Conservation (phyloP, 352 stramenopile species). For the Phytophthora nicotianae region DNA sequence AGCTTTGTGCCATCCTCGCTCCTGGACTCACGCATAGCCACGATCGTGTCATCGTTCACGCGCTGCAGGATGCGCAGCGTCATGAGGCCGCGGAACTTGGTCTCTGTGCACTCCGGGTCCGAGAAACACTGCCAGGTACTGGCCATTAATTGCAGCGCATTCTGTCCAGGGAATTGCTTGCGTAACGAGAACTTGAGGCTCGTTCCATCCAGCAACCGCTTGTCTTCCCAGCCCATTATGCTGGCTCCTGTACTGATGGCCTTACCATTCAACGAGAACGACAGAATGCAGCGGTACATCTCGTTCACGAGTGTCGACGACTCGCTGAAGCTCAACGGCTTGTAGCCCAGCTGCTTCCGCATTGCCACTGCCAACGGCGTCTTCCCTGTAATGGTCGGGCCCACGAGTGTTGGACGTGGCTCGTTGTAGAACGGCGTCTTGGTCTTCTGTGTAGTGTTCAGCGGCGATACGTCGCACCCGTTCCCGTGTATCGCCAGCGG, state of each 20-base stretch:
- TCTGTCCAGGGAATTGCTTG: constrained; percentile 55
- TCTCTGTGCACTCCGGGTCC: constrained; percentile 55
- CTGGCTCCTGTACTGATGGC: constrained; percentile 52
- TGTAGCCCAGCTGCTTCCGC: constrained; percentile 57
- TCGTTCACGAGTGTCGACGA: constrained; percentile 45
- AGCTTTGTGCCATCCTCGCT: constrained; percentile 50
- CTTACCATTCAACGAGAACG: constrained; percentile 58
- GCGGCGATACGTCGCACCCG: constrained; percentile 40
- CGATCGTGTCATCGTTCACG: constrained; percentile 74
- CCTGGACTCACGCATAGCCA: constrained; percentile 59
- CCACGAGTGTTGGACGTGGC: constrained; percentile 42
- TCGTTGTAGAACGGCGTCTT: constrained; percentile 37
- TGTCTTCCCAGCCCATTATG: constrained; percentile 75
- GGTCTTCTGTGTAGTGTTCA: constrained; percentile 25
- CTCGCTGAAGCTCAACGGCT: constrained; percentile 37
- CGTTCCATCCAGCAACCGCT: constrained; percentile 53
- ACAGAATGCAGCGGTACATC: constrained; percentile 55
- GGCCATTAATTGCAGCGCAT: constrained; percentile 51
- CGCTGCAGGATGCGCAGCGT: constrained; percentile 66
- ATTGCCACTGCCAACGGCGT: constrained; percentile 36
- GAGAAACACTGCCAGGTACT: constrained; percentile 78
- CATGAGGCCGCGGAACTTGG: constrained; percentile 71
- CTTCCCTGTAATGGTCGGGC: constrained; percentile 26
- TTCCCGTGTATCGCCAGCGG: constrained; percentile 19
- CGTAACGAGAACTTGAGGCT: constrained; percentile 70